phyloP scores from a whole-genome alignment of 331 rosid species.

The Cydonia oblonga region DNA sequence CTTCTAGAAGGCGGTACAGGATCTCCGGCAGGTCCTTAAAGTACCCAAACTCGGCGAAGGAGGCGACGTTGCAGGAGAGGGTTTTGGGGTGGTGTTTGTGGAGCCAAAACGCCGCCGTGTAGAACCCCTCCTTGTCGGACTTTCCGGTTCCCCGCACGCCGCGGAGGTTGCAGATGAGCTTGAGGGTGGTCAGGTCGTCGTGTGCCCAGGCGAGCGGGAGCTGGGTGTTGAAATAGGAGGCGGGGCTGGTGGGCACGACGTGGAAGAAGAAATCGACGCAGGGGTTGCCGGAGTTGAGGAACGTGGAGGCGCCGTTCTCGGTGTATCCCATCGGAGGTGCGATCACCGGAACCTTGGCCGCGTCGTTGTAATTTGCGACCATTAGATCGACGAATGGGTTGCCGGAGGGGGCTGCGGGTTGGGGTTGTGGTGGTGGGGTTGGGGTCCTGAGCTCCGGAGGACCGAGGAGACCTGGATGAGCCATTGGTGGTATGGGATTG shows the following conservation, averaged over 20 bases:
- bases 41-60: neutral
- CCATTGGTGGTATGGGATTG: neutral
- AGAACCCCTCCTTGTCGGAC: constrained; percentile 3
- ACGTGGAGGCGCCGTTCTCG: neutral
- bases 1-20: constrained; percentile 1
- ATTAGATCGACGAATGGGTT: constrained; percentile 15
- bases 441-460: neutral
- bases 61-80: neutral
- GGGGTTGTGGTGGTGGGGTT: neutral
- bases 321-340: constrained; percentile 1
- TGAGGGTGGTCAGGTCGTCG: constrained; percentile 1
- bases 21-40: constrained; percentile 4
- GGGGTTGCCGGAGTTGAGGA: neutral
- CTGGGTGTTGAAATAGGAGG: neutral
- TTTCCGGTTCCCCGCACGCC: neutral
- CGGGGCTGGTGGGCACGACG: neutral
- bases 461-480: neutral
- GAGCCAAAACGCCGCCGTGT: constrained; percentile 6
- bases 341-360: neutral
- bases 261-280: constrained; percentile 7
- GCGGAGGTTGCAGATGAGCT: constrained; percentile 7
- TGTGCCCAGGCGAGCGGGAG: neutral
- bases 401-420: neutral
- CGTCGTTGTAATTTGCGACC: constrained; percentile 20
- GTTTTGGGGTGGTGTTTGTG: constrained; percentile 11